phyloP scores from a whole-genome alignment of 2,329 filamentous ascomycete genomes.

The Hypoxylon sp. region DNA sequence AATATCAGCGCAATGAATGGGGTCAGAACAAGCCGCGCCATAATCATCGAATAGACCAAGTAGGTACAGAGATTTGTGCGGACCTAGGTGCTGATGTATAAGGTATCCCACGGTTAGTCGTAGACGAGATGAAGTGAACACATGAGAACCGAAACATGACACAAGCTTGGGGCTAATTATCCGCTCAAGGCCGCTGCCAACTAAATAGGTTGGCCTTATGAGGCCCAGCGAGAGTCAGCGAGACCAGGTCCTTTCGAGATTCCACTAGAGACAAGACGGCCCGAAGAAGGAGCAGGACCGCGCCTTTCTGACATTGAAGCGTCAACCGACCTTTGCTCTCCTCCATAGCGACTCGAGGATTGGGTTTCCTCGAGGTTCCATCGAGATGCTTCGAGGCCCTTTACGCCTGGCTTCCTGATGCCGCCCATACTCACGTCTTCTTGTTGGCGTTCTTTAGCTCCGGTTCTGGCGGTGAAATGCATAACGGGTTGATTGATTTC shows the following conservation, averaged over 20 bases:
- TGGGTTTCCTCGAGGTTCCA: slow-evolving; percentile 25
- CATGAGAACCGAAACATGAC: neutral
- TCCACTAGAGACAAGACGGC: slow-evolving; percentile 32
- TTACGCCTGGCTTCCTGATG: neutral
- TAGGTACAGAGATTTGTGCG: neutral
- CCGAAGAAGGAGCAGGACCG: neutral
- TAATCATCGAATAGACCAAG: neutral
- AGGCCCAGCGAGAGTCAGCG: slow-evolving; percentile 39
- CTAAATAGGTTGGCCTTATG: neutral
- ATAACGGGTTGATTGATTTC: slow-evolving; percentile 11
- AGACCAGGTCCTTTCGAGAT: slow-evolving; percentile 34
- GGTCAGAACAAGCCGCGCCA: neutral
- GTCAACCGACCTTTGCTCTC: slow-evolving; percentile 4
- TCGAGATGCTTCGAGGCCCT: slow-evolving; percentile 35
- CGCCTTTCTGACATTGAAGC: neutral
- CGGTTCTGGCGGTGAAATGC: neutral
- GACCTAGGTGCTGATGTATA: neutral
- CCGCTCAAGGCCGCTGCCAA: neutral
- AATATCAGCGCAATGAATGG: neutral
- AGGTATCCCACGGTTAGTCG: neutral
- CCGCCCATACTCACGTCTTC: slow-evolving; percentile 23
- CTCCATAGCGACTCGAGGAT: neutral
- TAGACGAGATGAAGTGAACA: neutral
- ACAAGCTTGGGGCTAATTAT: neutral
- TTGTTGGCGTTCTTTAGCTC: neutral